Base-by-base conservation (phyloP, 805 yeast genomes). In the Candida nitratophila region DNA sequence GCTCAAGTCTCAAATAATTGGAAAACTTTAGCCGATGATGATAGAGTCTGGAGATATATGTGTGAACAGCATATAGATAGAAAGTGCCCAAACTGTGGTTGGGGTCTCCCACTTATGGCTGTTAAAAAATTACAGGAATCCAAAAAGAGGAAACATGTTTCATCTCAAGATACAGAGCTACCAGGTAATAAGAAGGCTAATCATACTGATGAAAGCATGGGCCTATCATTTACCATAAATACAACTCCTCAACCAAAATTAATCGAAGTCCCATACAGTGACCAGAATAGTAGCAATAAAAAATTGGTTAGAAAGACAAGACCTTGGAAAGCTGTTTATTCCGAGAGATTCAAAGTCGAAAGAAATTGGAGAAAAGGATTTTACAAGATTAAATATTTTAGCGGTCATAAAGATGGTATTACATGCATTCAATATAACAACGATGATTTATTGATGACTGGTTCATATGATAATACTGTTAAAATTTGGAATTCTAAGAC, bases 51-150 rank as follows among this genome's bases (percentile, higher is more conserved):
- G 99, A 93, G 91, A 60, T 90, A 91, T 52, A 83, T 93, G 89
- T 93, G 99, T 60, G 96, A 89, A 60, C 99, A 93, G 65, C 99
- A 93, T 63, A 93, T 93, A 44, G 99, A 93, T 65, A 75, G 95
- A 47, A 93, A 93, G 63, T 93, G 99, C 67, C 96, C 96, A 34
- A 87, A 87, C 58, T 93, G 99, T 67, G 99, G 99, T 15, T 93
- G 99, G 99, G 99, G 99, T 4, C 71, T 93, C 50, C 99, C 99
- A 3, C 68, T 93, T 47, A 77, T 93, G 79, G 96, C 89, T 56
- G 87, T 89, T 80, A 85, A 83, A 59, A 71, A 79, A 55, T 65
- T 59, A 45, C 66, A 59, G 36, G 65, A 61, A 46, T 43, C 47
- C 40, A 37, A 24, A 22, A 15, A 40, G 6, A 41, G 44, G 51